Evolutionary conservation across 441 rosid genomes (phyloP), one percentile per base, ranked within the genome.

Genomic region (Brassica balearica): DNA sequence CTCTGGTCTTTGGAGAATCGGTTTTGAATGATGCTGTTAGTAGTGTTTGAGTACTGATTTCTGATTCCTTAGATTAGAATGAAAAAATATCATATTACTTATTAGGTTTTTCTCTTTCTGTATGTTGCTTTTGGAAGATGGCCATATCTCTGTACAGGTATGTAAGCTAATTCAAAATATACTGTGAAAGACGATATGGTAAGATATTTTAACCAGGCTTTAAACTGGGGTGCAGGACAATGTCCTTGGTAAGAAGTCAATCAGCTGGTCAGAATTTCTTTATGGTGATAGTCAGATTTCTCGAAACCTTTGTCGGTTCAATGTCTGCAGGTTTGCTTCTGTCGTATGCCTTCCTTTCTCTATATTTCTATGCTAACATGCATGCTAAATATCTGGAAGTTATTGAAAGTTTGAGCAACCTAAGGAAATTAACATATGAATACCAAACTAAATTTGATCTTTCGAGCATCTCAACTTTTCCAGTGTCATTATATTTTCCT

Each of bases 101-200:
- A 84, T 80, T 64, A 73, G 46, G 25, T 79, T 77, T 48, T 34
- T 53, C 67, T 77, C 3, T 60, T 60, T 23, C 79, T 73, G 59
- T 76, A 68, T 85, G 76, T 71, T 86, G 69, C 77, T 68, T 81
- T 74, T 80, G 73, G 80, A 80, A 96, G 99, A 92, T 94, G 96
- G 98, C 98, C 20, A 94, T 96, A 82, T 96, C 99, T 82, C 86
- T 96, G 86, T 96, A 94, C 85, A 90, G 98, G 99, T 96, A 82
- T 27, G 66, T 80, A 27, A 63, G 58, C 71, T 73, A 55, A 23
- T 43, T 48, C 3, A 34, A 46, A 14, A 22, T 70, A 56, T 29
- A 23, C 17, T 69, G 67, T 69, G 63, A 51, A 60, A 61, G 53
- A 67, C 69, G 27, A 66, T 77, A 29, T 68, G 43, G 65, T 84